Evolutionary conservation across 768 basidiomycete species (phyloP).

Genomic region (Mycena olivaceomarginata): DNA sequence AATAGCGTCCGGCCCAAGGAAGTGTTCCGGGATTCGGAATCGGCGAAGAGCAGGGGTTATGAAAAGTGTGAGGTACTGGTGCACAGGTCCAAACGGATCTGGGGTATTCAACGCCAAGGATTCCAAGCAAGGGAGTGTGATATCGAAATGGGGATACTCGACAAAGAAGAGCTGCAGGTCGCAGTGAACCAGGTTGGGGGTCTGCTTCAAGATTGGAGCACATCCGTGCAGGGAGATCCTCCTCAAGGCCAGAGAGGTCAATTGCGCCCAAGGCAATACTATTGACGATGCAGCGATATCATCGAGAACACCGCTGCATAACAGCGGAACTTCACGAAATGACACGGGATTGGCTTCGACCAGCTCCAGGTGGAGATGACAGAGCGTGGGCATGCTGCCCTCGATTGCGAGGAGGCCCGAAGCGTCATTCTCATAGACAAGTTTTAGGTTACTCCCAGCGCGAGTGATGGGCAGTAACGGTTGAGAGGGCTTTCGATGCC

Average conservation of each 20-base stretch:
- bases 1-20: background rate
- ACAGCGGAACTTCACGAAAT: background rate
- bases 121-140: too few species aligned
- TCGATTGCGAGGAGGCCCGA: background rate
- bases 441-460: background rate
- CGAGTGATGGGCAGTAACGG: background rate
- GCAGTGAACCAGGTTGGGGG: too few species aligned
- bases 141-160: too few species aligned
- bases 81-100: too few species aligned
- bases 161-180: too few species aligned
- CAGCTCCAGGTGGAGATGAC: background rate
- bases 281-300: background rate
- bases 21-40: background rate
- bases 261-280: background rate
- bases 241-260: too few species aligned
- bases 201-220: too few species aligned
- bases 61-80: too few species aligned
- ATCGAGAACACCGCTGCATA: background rate
- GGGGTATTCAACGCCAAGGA: too few species aligned
- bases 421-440: background rate
- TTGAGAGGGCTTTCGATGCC: background rate
- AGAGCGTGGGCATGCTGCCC: background rate
- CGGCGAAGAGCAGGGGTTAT: too few species aligned
- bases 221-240: too few species aligned
- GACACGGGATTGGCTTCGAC: background rate